phyloP scores from a whole-genome alignment of 2,329 filamentous ascomycete species.

The Stachybotrys chartarum region DNA sequence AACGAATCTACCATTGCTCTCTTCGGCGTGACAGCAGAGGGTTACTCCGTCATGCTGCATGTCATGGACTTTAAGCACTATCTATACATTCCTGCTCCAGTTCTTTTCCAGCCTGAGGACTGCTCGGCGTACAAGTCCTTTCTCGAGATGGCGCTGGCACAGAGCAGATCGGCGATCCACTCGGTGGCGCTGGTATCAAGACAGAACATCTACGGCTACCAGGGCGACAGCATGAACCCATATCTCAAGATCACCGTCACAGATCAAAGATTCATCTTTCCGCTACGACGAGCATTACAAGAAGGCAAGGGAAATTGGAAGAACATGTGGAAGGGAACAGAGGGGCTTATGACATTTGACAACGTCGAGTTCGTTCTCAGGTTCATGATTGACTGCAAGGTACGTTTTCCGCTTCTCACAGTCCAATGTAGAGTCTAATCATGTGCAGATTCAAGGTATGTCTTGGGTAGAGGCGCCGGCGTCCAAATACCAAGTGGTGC shows the following conservation, averaged over 20 bases:
- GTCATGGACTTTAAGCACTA: constrained; percentile 96
- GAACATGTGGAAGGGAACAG: constrained; percentile 70
- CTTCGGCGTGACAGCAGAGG: constrained; percentile 78
- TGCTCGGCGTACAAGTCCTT: constrained; percentile 72
- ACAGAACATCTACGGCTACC: constrained; percentile 90
- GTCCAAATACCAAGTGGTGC: constrained; percentile 64
- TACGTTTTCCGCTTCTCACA: constrained; percentile 26
- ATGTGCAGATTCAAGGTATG: constrained; percentile 74
- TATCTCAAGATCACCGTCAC: constrained; percentile 92
- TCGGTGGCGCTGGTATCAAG: constrained; percentile 76
- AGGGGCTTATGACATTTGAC: constrained; percentile 77
- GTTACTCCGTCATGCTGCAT: constrained; percentile 89
- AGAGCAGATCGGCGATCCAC: constrained; percentile 66
- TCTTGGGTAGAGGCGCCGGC: constrained; percentile 88
- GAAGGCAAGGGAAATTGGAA: constrained; percentile 78
- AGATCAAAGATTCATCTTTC: constrained; percentile 77
- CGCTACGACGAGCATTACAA: constrained; percentile 70
- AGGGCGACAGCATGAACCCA: constrained; percentile 84
- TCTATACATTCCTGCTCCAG: constrained; percentile 83
- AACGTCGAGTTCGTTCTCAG: constrained; percentile 90
- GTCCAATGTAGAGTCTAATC: constrained; percentile 8
- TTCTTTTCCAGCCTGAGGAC: constrained; percentile 72
- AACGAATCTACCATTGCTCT: constrained; percentile 76
- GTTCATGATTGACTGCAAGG: constrained; percentile 96
- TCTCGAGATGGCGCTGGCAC: constrained; percentile 71